These are phyloP conservation scores for Croton laevigatus DNA, from an alignment of 441 rosid genomes.

Conservation along the genomic window DNA sequence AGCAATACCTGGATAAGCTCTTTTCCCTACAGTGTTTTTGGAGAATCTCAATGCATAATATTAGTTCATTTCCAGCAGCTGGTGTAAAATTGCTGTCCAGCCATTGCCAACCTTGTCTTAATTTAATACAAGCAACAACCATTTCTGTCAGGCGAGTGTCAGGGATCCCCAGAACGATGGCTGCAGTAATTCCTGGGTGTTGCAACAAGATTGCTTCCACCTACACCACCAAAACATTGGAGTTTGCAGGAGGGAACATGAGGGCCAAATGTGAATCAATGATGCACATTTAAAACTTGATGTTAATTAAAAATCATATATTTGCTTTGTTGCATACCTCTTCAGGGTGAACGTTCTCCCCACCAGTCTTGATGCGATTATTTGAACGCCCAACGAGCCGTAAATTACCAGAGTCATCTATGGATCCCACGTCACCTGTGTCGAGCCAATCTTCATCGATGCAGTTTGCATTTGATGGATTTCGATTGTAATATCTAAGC, in stretches of 20 bases:
- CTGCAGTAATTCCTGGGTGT: constrained; percentile 59
- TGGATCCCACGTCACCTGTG: constrained; percentile 77
- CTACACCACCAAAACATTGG: constrained; percentile 25
- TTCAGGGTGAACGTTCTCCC: constrained; percentile 88
- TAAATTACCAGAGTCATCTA: constrained; percentile 54
- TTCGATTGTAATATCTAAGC: constrained; percentile 68
- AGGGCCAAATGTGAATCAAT: constrained; percentile 3
- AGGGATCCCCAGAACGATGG: constrained; percentile 56
- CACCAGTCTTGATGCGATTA: constrained; percentile 78
- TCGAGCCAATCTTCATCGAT: constrained; percentile 57
- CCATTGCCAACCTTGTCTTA: constrained; percentile 68
- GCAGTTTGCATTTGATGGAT: constrained; percentile 24
- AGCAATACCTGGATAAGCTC: constrained; percentile 53
- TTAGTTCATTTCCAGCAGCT: constrained; percentile 14
- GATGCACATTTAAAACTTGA: not conserved
- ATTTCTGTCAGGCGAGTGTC: constrained; percentile 65
- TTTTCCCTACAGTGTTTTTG: constrained; percentile 41
- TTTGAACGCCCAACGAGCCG: constrained; percentile 79
- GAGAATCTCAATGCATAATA: constrained; percentile 52
- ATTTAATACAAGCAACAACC: constrained; percentile 70
- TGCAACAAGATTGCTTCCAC: constrained; percentile 55
- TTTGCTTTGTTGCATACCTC: constrained; percentile 40
- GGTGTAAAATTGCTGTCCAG: constrained; percentile 26
- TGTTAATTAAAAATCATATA: not conserved
- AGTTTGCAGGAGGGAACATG: not conserved